Conservation (phyloP, 73 alveolate species). For the Tetrahymena malaccensis region DNA sequence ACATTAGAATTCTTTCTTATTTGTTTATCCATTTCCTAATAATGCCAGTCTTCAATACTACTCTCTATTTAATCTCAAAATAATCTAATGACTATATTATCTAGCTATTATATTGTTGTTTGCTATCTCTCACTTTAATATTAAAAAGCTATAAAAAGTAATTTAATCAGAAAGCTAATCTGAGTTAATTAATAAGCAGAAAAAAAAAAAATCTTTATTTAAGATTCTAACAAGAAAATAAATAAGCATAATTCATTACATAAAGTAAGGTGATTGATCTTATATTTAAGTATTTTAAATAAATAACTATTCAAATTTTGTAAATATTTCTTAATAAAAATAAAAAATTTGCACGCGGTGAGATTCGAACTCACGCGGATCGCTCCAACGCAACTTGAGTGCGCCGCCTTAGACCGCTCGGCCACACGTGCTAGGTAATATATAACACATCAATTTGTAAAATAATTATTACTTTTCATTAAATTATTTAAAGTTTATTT, state of each 20-base stretch:
- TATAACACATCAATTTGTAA: too few species aligned
- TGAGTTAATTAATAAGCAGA: background rate
- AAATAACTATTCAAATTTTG: background rate
- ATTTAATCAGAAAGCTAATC: background rate
- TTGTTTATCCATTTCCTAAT: background rate
- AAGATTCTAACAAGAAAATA: background rate
- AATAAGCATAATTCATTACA: background rate
- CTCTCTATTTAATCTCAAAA: too few species aligned
- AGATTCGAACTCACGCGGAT: constrained; percentile 2
- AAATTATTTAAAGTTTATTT: too few species aligned
- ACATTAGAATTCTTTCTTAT: background rate
- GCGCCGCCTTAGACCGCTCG: constrained; percentile 7
- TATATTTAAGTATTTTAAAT: background rate
- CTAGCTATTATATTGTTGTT: too few species aligned
- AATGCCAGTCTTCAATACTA: background rate
- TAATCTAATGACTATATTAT: too few species aligned
- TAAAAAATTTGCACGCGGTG: background rate
- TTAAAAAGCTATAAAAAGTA: background rate
- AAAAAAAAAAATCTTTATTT: background rate
- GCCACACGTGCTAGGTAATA: background rate
- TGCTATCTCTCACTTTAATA: background rate
- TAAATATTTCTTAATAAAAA: background rate
- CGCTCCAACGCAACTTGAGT: constrained; percentile 3
- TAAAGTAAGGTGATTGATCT: background rate
- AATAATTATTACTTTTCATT: too few species aligned